These are phyloP conservation scores for Arctium lappa DNA, from an alignment of 129 eudicot species.

Conservation along the genomic window DNA sequence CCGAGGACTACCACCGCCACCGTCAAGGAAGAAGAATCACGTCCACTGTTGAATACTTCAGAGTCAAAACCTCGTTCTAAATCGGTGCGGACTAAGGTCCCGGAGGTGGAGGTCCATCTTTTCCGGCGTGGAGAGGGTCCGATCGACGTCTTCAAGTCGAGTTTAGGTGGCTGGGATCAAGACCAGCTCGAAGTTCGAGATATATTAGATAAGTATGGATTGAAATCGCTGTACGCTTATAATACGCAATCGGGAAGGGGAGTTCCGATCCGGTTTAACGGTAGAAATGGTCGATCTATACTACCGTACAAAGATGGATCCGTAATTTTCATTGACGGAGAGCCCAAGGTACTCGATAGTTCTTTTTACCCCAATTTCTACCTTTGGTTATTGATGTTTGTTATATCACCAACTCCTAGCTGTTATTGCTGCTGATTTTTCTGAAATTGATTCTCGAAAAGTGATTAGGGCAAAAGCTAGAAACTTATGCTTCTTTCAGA, in stretches of 20 bases:
- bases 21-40: constrained; percentile 38
- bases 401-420: neutral
- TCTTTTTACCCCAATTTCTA: neutral
- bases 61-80: constrained; percentile 15
- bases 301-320: constrained; percentile 65
- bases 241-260: constrained; percentile 62
- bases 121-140: constrained; percentile 67
- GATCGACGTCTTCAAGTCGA: constrained; percentile 53
- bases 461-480: neutral
- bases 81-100: constrained; percentile 54
- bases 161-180: constrained; percentile 84
- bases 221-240: constrained; percentile 67
- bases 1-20: neutral
- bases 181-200: constrained; percentile 82
- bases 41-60: constrained; percentile 29
- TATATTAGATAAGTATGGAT: constrained; percentile 56
- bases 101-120: constrained; percentile 67
- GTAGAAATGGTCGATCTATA: constrained; percentile 64
- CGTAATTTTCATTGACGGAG: constrained; percentile 56
- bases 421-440: constrained; percentile 1
- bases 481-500: neutral
- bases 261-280: constrained; percentile 69
- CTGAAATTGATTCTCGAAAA: neutral
- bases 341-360: constrained; percentile 54
- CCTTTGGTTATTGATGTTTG: neutral